Evolutionary conservation across 2,329 filamentous ascomycete species (phyloP).

Genomic region (Hypocrella siamensis): DNA sequence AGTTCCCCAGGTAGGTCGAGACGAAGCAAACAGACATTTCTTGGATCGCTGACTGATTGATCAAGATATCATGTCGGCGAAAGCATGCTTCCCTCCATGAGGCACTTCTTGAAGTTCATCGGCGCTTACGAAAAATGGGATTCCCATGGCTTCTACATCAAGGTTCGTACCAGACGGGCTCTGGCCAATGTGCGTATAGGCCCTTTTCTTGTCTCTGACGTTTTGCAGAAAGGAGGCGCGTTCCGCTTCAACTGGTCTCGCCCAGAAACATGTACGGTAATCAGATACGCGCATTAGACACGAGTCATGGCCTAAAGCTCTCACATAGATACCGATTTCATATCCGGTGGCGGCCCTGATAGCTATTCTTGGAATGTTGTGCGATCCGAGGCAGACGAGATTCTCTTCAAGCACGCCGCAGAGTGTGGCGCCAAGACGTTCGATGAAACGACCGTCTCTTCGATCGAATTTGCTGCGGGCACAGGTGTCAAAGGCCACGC

Average conservation of each 20-base stretch:
- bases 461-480: conserved; percentile 14
- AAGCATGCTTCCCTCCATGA: conserved; percentile 20
- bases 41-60: too few species aligned
- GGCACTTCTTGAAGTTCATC: conserved; percentile 27
- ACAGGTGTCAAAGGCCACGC: not conserved
- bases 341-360: conserved; percentile 20
- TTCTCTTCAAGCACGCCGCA: conserved; percentile 26
- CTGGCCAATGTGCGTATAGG: too few species aligned
- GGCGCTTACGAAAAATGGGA: conserved; percentile 24
- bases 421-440: conserved; percentile 23
- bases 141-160: conserved; percentile 22
- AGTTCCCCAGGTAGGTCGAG: conserved; percentile 5
- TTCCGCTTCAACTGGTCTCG: conserved; percentile 21
- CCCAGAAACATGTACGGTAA: conserved; percentile 16
- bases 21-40: too few species aligned
- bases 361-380: conserved; percentile 28
- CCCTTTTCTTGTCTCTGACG: too few species aligned
- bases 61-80: conserved; percentile 23
- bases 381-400: conserved; percentile 27
- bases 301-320: too few species aligned
- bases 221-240: conserved; percentile 14
- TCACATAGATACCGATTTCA: conserved; percentile 30
- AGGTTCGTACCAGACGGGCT: too few species aligned
- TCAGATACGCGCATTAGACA: too few species aligned
- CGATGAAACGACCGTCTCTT: conserved; percentile 21